phyloP scores from a whole-genome alignment of 805 yeast species.

The Candida stauntonica region DNA sequence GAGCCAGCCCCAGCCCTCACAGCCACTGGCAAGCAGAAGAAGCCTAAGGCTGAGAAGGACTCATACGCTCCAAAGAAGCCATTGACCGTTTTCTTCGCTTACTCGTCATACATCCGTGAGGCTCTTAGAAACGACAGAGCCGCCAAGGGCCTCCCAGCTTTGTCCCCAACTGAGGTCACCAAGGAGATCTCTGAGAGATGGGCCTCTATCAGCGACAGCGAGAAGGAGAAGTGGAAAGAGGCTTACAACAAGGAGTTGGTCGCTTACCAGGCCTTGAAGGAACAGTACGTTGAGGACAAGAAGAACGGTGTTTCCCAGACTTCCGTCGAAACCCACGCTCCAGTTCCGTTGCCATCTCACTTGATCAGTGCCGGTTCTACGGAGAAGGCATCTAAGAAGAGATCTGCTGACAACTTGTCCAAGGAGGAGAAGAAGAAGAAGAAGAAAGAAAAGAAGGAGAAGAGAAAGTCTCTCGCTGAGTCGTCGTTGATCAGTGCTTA shows the following conservation, averaged over 20 bases:
- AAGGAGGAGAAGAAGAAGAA: constrained; percentile 45
- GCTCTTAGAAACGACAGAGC: constrained; percentile 65
- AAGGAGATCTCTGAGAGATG: constrained; percentile 75
- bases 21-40: constrained; percentile 30
- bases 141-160: constrained; percentile 52
- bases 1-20: constrained; percentile 3
- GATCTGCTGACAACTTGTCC: constrained; percentile 26
- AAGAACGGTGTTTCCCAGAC: constrained; percentile 33
- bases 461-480: constrained; percentile 31
- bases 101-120: constrained; percentile 69
- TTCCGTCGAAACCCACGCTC: constrained; percentile 34
- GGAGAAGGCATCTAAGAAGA: constrained; percentile 32
- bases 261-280: constrained; percentile 42
- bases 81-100: constrained; percentile 78
- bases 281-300: constrained; percentile 42
- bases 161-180: constrained; percentile 73
- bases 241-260: constrained; percentile 41
- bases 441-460: constrained; percentile 51
- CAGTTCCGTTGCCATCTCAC: constrained; percentile 36
- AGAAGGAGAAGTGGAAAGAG: constrained; percentile 69
- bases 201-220: constrained; percentile 66
- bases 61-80: constrained; percentile 97
- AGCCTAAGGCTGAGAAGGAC: constrained; percentile 55
- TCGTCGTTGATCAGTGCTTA: constrained; percentile 3
- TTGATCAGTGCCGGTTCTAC: constrained; percentile 5